Percentiles rank a stretch among this genome's conserved stretches.
Evolutionary conservation across 73 alveolate species (phyloP).

Genomic region (Tetrahymena malaccensis): DNA sequence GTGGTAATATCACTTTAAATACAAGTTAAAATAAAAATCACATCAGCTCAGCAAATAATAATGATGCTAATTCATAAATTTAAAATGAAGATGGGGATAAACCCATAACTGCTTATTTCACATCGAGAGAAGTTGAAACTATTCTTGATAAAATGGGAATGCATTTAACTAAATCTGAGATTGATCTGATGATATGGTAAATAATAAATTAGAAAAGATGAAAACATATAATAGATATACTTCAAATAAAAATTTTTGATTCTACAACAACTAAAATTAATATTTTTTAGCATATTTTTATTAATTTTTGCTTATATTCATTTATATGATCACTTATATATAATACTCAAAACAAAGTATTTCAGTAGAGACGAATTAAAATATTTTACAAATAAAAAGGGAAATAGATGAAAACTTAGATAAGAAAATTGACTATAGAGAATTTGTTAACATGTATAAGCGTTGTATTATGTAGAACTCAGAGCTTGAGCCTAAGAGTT

Average conservation of each 20-base stretch:
- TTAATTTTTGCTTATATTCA: not conserved
- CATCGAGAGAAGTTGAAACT: constrained; percentile 22
- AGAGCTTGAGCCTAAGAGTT: constrained; percentile 93
- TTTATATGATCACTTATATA: too few relatives aligned
- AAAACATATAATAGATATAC: too few relatives aligned
- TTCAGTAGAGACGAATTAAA: not conserved
- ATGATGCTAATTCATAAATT: not conserved
- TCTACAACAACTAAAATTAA: not conserved
- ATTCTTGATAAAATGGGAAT: constrained; percentile 48
- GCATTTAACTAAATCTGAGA: constrained; percentile 63
- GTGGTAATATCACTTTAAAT: not conserved
- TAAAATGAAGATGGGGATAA: not conserved
- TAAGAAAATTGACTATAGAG: constrained; percentile 80
- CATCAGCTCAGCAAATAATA: not conserved
- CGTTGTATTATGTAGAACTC: constrained; percentile 79
- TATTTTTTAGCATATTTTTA: not conserved
- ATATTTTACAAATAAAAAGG: constrained; percentile 20
- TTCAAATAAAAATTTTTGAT: too few relatives aligned
- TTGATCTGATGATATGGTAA: constrained; percentile 73
- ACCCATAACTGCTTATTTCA: not conserved
- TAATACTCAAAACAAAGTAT: too few relatives aligned
- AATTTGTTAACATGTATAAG: constrained; percentile 89
- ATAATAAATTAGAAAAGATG: not conserved
- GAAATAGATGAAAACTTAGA: constrained; percentile 95
- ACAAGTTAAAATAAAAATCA: not conserved